Evolutionary conservation across 2,329 filamentous ascomycete genomes (phyloP).

Genomic region (Cryphonectria naterciae): DNA sequence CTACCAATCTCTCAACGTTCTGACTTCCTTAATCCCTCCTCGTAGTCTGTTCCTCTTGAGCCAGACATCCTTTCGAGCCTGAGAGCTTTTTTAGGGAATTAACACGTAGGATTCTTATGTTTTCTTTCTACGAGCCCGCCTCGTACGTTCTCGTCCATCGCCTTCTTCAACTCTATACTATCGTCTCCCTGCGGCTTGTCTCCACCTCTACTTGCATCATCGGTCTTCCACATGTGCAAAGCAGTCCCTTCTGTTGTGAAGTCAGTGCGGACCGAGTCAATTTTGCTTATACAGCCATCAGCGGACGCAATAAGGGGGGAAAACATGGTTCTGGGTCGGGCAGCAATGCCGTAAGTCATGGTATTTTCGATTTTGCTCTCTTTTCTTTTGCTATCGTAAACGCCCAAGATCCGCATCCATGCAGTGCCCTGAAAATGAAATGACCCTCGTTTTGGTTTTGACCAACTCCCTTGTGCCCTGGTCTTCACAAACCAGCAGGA

Average conservation of each 20-base stretch:
- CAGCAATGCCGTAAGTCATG: slow-evolving; percentile 31
- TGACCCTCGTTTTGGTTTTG: slow-evolving; percentile 26
- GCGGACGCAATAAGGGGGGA: neutral
- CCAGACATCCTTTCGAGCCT: neutral
- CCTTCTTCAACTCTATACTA: neutral
- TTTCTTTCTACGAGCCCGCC: neutral
- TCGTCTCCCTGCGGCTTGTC: neutral
- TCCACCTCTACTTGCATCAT: neutral
- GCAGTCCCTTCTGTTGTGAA: too few relatives aligned
- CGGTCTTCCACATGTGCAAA: neutral
- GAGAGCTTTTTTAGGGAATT: neutral
- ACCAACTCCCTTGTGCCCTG: slow-evolving; percentile 24
- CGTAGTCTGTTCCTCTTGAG: neutral
- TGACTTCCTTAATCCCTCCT: neutral
- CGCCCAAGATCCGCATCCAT: slow-evolving; percentile 30
- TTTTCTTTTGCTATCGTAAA: slow-evolving; percentile 29
- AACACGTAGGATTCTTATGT: neutral
- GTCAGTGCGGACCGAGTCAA: neutral
- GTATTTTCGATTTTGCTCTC: slow-evolving; percentile 28
- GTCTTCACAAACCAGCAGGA: slow-evolving; percentile 23
- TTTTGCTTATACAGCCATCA: neutral
- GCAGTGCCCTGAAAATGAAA: slow-evolving; percentile 26
- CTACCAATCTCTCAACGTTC: neutral
- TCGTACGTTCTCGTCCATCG: neutral
- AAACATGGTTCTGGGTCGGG: slow-evolving; percentile 24